Base-by-base conservation (phyloP, 441 rosid species). In the Adansonia grandidieri region DNA sequence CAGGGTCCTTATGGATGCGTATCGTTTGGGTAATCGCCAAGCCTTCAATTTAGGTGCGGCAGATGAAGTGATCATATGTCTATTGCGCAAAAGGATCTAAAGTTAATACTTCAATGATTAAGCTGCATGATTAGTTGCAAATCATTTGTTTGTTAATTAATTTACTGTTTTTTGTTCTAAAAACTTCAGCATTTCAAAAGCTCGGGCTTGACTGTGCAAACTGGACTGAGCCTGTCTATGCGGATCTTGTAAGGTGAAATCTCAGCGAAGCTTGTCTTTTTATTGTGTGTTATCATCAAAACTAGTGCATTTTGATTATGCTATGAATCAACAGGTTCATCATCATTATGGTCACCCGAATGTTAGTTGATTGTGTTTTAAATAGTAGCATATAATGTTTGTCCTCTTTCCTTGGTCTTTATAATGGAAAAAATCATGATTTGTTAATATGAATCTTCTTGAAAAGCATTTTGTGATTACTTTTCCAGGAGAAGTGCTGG, bases 191-290 rank as follows among this genome's bases (percentile, higher is more conserved):
- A 81, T 95, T 95, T 87, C 88, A 80, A 80, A 95, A 90, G 88
- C 97, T 95, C 66, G 97, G 97, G 32, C 98, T 95, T 70, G 98
- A 95, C 78, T 95, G 98, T 74, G 98, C 98, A 44, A 95, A 92
- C 85, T 95, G 98, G 98, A 86, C 94, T 60, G 89, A 88, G 50
- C 98, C 97, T 78, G 88, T 95, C 79, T 95, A 95, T 83, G 72
- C 84, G 28, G 98, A 95, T 84, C 87, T 95, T 75, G 56, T 84
- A 68, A 95, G 92, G 97, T 95, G 80, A 40, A 75, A 57, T 67
- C 57, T 48, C 58, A 28, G 57, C 57, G 13, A 28, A 62, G 51
- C 6, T 78, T 28, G 19, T 60, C 8, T 70, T 45, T n/a, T 78
- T 24, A 22, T 76, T 75, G 15, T 50, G 9, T 69, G 4, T 48